Evolutionary conservation across 2,329 filamentous ascomycete species (phyloP).

Genomic region (Botrytis elliptica): DNA sequence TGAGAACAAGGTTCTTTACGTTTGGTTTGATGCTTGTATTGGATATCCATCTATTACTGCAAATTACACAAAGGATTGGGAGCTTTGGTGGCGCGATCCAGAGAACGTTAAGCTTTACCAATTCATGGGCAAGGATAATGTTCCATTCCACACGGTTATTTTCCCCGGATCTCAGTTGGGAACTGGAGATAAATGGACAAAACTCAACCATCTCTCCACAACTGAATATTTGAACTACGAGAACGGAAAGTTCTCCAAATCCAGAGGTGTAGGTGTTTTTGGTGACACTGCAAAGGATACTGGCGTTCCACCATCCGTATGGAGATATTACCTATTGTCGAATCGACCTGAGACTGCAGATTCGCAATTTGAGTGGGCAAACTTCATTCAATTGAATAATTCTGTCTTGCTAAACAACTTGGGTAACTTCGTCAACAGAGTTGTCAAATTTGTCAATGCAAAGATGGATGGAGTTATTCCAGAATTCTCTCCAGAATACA

Average conservation of each 20-base stretch:
- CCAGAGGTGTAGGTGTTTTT: slow-evolving; percentile 84
- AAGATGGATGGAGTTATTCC: slow-evolving; percentile 69
- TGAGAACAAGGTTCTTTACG: slow-evolving; percentile 81
- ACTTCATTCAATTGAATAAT: slow-evolving; percentile 83
- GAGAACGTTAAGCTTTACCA: slow-evolving; percentile 87
- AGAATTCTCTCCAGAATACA: slow-evolving; percentile 54
- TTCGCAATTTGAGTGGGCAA: slow-evolving; percentile 85
- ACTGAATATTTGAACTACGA: slow-evolving; percentile 91
- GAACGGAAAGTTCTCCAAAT: slow-evolving; percentile 90
- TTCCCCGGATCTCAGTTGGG: slow-evolving; percentile 87
- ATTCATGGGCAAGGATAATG: slow-evolving; percentile 92
- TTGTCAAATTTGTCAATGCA: slow-evolving; percentile 73
- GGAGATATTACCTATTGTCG: slow-evolving; percentile 87
- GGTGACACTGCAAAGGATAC: slow-evolving; percentile 87
- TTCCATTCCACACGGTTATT: slow-evolving; percentile 80
- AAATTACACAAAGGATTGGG: slow-evolving; percentile 85
- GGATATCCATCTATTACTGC: slow-evolving; percentile 95
- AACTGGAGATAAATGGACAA: slow-evolving; percentile 82
- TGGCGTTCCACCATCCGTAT: slow-evolving; percentile 81
- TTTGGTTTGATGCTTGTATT: slow-evolving; percentile 84
- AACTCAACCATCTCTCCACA: slow-evolving; percentile 82
- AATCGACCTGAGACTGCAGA: slow-evolving; percentile 83
- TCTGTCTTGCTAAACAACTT: slow-evolving; percentile 77
- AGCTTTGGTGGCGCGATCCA: slow-evolving; percentile 91
- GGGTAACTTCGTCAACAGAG: slow-evolving; percentile 70